phyloP scores from a whole-genome alignment of 345 rosid species.

The Gossypium australe region DNA sequence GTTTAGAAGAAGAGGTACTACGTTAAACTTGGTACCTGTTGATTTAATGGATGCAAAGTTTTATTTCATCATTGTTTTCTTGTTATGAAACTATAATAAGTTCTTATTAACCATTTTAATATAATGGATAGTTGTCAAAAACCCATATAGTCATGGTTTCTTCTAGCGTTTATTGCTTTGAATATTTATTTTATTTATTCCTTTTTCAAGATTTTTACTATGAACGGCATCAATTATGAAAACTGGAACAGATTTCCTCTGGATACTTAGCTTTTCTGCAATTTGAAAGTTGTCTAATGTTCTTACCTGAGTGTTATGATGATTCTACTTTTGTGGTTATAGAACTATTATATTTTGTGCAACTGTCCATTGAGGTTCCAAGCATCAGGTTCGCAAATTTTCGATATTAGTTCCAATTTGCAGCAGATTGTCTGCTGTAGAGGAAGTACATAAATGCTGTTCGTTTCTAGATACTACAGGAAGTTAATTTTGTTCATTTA shows the following conservation, averaged over 20 bases:
- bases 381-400: background rate
- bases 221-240: background rate
- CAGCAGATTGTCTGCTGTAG: background rate
- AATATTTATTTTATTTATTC: slow-evolving; percentile 1
- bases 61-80: background rate
- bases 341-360: background rate
- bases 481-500: background rate
- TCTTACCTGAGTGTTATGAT: background rate
- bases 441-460: background rate
- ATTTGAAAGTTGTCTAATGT: background rate
- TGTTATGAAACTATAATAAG: background rate
- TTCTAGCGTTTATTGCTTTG: background rate
- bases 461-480: background rate
- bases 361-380: background rate
- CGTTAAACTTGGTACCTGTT: background rate
- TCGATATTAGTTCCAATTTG: background rate
- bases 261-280: background rate
- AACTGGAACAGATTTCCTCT: background rate
- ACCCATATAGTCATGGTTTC: background rate
- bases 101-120: background rate
- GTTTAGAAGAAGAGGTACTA: slow-evolving; percentile 78
- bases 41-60: background rate
- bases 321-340: background rate
- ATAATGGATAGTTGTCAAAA: background rate
- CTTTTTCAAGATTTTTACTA: background rate